Conservation (phyloP, 2,329 filamentous ascomycete species). For the Colletotrichum siamense region DNA sequence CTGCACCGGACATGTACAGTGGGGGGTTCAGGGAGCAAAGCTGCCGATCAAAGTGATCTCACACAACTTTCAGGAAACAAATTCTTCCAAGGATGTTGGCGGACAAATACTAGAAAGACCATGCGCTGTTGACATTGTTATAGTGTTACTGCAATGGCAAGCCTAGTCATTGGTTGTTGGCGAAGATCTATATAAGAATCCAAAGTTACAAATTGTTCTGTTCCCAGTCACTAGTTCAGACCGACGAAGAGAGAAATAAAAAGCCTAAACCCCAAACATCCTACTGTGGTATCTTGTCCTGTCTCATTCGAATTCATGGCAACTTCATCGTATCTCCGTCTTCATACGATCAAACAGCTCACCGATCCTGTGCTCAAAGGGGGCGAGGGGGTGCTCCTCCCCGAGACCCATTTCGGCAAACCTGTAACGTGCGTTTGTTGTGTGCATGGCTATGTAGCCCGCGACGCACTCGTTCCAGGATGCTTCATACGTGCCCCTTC, state of each 20-base stretch:
- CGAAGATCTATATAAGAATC: not conserved
- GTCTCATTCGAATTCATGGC: not conserved
- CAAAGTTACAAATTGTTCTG: not conserved
- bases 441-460: conserved; percentile 27
- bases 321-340: not conserved
- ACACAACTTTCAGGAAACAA: not conserved
- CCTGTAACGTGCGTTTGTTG: conserved; percentile 24
- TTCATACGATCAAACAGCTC: conserved; percentile 22
- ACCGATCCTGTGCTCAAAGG: conserved; percentile 21
- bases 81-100: not conserved
- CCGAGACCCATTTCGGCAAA: conserved; percentile 22
- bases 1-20: not conserved
- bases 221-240: not conserved
- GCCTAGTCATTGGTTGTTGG: not conserved
- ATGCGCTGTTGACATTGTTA: not conserved
- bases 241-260: not conserved
- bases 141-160: not conserved
- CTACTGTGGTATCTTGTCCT: not conserved
- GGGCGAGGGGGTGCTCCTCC: conserved; percentile 24
- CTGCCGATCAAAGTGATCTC: not conserved
- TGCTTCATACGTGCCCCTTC: conserved; percentile 22
- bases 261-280: not conserved
- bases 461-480: conserved; percentile 22
- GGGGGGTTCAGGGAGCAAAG: not conserved
- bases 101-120: not conserved